Base-by-base conservation (phyloP, 768 basidiomycete genomes). In the Termitomyces sp. region DNA sequence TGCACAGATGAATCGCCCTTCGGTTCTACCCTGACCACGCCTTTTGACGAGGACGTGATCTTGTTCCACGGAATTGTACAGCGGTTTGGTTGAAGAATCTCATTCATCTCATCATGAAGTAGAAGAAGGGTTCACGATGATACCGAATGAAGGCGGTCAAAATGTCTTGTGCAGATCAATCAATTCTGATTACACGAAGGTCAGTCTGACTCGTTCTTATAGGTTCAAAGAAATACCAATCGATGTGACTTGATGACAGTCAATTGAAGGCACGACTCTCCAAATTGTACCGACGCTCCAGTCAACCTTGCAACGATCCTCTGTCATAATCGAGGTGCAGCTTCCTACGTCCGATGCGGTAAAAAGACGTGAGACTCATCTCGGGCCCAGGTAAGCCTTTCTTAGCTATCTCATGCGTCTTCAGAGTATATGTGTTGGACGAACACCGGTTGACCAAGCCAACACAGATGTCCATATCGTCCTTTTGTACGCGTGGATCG, bases 1-100 rank as follows among this genome's bases (percentile, higher is more conserved):
- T 67, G 71, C 52, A 77, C 78, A 3, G 67, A 72, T 48, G 76
- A 79, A 34, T 77, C 78, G 44, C 71, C 75, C 0, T 75, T 78
- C 55, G 70, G 68, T 13, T 78, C 77, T 8, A 68, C 65, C 36
- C 66, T 79, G 2, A 72, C 72, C 22, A 79, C 78, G 31, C 78
- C 78, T 15, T 67, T 68, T 5, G 76, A 78, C 54, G 75, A 75
- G 56, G 62, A 70, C 31, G 56, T 65, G 20, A n/a, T 61, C 0
- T 53, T 62, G 20, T 61, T 63, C 22, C 33, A 57, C 34, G 56
- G 54, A 15, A 56, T 67, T 16, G 61, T 59, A 34, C 41, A 62
- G 49, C 59, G 58, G n/a, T 36, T 49, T 59, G 49, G 31, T 55
- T n/a, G 59, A 13, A 24, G 59, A 57, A 20, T 20, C 53, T 34